Conservation (phyloP, 768 basidiomycete genomes). For the Phlegmacium glaucopus region DNA sequence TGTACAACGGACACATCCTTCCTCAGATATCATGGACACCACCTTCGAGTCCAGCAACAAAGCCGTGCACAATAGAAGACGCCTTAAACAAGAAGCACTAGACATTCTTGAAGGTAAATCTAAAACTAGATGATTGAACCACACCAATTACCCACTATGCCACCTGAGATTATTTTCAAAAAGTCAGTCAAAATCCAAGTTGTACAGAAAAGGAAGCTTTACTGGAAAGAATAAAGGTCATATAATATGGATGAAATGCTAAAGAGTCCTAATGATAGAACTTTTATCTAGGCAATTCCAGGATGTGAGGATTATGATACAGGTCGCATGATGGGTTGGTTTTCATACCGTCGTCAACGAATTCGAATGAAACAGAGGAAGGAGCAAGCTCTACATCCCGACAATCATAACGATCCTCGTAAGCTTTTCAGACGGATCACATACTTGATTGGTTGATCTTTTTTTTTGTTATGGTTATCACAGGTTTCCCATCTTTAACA, state of each 20-base stretch:
- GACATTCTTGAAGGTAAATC: slow-evolving; percentile 10
- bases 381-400: not conserved
- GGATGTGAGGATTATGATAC: slow-evolving; percentile 10
- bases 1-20: too few species aligned
- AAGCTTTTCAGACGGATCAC: too few species aligned
- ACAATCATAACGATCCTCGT: not conserved
- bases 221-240: not conserved
- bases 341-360: slow-evolving; percentile 9
- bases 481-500: slow-evolving; percentile 19
- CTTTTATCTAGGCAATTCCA: slow-evolving; percentile 9
- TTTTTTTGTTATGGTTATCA: not conserved
- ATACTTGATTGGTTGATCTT: not conserved
- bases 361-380: not conserved
- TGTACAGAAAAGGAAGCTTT: not conserved
- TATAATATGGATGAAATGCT: not conserved
- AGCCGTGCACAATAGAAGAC: not conserved
- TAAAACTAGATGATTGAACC: not conserved
- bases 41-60: not conserved
- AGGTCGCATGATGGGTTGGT: slow-evolving; percentile 9
- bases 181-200: not conserved
- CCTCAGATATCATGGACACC: too few species aligned
- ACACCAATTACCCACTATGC: not conserved
- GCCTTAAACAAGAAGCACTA: not conserved
- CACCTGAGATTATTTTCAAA: slow-evolving; percentile 13
- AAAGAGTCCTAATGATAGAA: not conserved